Percentiles rank a stretch among this genome's conserved stretches.
Evolutionary conservation across 1,139 yeast species (phyloP).

Genomic region (Taiozyma sp.): DNA sequence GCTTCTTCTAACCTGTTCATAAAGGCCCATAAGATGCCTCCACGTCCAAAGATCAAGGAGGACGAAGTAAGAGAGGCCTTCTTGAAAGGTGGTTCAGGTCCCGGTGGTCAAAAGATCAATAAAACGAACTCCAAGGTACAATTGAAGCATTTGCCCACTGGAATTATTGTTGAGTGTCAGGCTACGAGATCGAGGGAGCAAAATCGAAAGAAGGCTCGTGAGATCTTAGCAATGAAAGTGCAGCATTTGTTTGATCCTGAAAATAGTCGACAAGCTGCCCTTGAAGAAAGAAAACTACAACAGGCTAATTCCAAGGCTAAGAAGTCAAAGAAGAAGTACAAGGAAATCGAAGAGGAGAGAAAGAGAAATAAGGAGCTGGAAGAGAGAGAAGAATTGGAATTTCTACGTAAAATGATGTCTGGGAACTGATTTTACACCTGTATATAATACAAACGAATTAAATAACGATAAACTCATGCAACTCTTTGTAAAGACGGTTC

Average conservation of each 20-base stretch:
- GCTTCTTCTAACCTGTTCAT: not conserved
- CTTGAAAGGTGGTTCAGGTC: constrained; percentile 84
- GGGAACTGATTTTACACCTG: not conserved
- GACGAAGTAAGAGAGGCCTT: constrained; percentile 72
- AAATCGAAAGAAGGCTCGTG: constrained; percentile 80
- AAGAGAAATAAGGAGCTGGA: constrained; percentile 5
- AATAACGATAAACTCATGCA: constrained; percentile 5
- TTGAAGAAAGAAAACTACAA: constrained; percentile 45
- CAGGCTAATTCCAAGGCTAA: constrained; percentile 47
- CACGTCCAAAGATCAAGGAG: constrained; percentile 68
- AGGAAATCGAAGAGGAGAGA: constrained; percentile 12
- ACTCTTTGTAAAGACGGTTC: constrained; percentile 36
- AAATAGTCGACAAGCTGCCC: constrained; percentile 46
- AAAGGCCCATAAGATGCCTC: constrained; percentile 55
- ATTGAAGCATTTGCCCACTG: constrained; percentile 79
- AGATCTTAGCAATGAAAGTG: constrained; percentile 68
- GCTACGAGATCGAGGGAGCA: constrained; percentile 84
- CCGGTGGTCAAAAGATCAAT: constrained; percentile 94
- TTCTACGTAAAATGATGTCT: constrained; percentile 9
- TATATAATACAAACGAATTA: not conserved
- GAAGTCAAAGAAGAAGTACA: constrained; percentile 51
- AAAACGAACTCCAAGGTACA: constrained; percentile 94
- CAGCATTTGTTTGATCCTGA: constrained; percentile 55
- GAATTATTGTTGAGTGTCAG: constrained; percentile 82
- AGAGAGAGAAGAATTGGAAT: constrained; percentile 15